Base-by-base conservation (phyloP, 2,329 filamentous ascomycete species). In the Akanthomyces muscarius region DNA sequence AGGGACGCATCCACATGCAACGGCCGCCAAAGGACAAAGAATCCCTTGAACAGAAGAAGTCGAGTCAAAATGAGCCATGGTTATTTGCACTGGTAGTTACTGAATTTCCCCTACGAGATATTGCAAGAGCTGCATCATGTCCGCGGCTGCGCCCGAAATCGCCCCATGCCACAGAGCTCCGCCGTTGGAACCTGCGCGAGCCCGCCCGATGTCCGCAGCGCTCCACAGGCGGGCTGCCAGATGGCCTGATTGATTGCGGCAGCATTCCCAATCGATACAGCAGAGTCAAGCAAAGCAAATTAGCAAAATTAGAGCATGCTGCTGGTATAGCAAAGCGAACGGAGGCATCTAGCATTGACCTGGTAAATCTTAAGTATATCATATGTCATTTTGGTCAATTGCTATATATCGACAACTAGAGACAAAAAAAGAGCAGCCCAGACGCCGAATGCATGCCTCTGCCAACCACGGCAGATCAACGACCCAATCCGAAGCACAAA, bases 381-480 rank as follows among this genome's bases (percentile, higher is more conserved):
- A 36, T 36, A 2, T 10, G 38, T 21, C 11, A 28, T 13, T 11
- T 48, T 48, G 23, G 25, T 30, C 25, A 51, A 18, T 51, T 51
- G 13, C 25, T 30, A 51, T 51, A 51, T 14, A 33, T 25, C 48
- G 16, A 16, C n/a, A 51, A 44, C 21, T 16, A 55, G 10, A 36
- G 6, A 36, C 33, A 36, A 36, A 18, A 25, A 41, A 23, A 36
- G 21, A 59, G 33, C 33, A 59, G 14, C 56, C 56, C 33, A 41
- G 45, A 59, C 56, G 56, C 56, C 56, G 42, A 21, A 42, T 59
- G 56, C 56, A 59, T 59, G 56, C 56, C 45, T 41, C 56, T 51
- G 45, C 56, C 47, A 30, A 23, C 36, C 33, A 25, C 5, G 36
- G 25, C 45, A 51, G 56, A 51, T 21, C 8, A 23, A 33, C 8